Percentiles rank a stretch among this genome's conserved stretches.
Conservation (phyloP, 208 protist genomes). For the Vickermania spadyakhi region DNA sequence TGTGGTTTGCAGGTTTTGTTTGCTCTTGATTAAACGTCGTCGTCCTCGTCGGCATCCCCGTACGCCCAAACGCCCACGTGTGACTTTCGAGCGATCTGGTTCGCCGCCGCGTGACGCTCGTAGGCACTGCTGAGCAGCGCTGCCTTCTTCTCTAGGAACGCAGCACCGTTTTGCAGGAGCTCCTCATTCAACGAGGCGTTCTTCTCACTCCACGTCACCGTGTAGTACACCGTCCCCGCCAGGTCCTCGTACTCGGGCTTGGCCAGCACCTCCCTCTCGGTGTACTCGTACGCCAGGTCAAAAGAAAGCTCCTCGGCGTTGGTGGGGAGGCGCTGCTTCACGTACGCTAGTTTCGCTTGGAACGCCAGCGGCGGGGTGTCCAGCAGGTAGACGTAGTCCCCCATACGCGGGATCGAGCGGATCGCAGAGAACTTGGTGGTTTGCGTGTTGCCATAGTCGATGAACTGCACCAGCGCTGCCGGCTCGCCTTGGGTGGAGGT, state of each 20-base stretch:
- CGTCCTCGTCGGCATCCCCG: conserved; percentile 71
- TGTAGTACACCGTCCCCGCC: conserved; percentile 51
- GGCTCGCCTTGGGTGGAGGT: conserved; percentile 20
- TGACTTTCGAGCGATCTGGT: conserved; percentile 67
- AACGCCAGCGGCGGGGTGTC: conserved; percentile 57
- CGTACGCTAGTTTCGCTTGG: conserved; percentile 54
- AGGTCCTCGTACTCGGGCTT: conserved; percentile 70
- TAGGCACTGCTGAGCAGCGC: conserved; percentile 32
- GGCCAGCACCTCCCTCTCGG: conserved; percentile 58
- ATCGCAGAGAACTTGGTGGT: conserved; percentile 35
- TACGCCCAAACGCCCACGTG: conserved; percentile 83
- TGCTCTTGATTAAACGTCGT: conserved; percentile 17
- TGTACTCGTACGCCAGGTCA: conserved; percentile 56
- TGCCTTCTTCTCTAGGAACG: conserved; percentile 51
- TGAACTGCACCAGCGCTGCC: conserved; percentile 55
- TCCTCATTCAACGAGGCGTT: conserved; percentile 62
- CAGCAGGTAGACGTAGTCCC: conserved; percentile 60
- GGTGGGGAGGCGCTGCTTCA: conserved; percentile 35
- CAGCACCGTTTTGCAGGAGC: conserved; percentile 70
- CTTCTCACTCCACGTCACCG: conserved; percentile 47
- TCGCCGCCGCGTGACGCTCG: conserved; percentile 52
- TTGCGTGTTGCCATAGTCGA: conserved; percentile 84
- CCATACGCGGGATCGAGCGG: conserved; percentile 46
- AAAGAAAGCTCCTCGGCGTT: conserved; percentile 32
- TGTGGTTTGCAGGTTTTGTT: neutral